Evolutionary conservation across 306 rosid genomes (phyloP), one percentile per base, ranked within the genome.

Genomic region (Senna tora): DNA sequence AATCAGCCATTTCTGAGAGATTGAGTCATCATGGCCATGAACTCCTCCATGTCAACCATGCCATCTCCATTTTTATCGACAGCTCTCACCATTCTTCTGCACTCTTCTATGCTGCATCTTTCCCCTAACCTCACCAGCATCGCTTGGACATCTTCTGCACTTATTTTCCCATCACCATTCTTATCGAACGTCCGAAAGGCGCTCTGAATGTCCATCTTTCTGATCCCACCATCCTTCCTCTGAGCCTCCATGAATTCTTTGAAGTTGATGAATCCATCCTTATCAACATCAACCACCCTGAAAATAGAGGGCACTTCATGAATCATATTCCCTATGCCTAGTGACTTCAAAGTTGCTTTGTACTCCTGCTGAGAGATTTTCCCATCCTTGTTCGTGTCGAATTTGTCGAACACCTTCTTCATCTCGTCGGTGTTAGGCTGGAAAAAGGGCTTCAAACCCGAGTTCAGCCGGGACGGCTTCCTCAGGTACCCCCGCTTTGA

Each of bases 1-100:
- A 74, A 32, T 77, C 71, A 82, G 61, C 38, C 67, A 11, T 15
- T 70, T 53, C 80, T 77, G 62, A 80, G 10, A 65, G 86, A 71
- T 4, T 69, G 83, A 74, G 93, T 85, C 99, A 94, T 91, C 97
- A 91, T 91, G 60, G 67, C 73, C 83, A 80, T 84, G 76, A 91
- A 94, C 84, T 94, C 97, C 30, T 94, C 83, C 77, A 94, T 79
- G 80, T 82, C 82, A 28, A 94, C 95, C 96, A 94, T 75, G 34
- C 90, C 96, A 71, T 94, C 99, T 32, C 93, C 91, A 61, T 94
- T 80, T 0, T 69, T 82, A 70, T 94, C 99, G 28, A 94, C 97
- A 0, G 93, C 93, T 75, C 82, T 85, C 70, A 94, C 97, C 93
- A 94, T 94, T 67, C 81, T 36, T 53, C 43, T 71, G 82, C 99